These are phyloP conservation scores for Talaromyces sp. DNA, from an alignment of 2,329 filamentous ascomycete species.

Conservation along the genomic window DNA sequence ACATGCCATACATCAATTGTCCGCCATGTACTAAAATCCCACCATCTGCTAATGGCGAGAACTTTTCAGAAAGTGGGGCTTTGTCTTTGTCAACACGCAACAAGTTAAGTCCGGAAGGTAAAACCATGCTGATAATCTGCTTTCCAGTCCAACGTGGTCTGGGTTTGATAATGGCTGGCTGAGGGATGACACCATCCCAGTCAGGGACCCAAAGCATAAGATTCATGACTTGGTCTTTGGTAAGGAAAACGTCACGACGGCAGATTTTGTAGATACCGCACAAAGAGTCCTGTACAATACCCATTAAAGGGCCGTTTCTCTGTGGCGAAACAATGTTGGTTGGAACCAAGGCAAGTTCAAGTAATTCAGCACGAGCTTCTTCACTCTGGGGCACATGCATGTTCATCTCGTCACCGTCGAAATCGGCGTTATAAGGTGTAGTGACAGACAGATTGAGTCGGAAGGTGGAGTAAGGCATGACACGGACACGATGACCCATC, in stretches of 20 bases:
- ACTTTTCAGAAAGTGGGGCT: slow-evolving; percentile 52
- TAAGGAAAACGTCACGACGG: slow-evolving; percentile 85
- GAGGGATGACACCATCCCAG: slow-evolving; percentile 93
- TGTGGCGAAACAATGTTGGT: slow-evolving; percentile 98
- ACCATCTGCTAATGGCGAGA: slow-evolving; percentile 68
- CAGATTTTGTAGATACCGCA: slow-evolving; percentile 97
- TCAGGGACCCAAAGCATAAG: slow-evolving; percentile 95
- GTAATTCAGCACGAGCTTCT: slow-evolving; percentile 92
- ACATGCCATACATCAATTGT: slow-evolving; percentile 83
- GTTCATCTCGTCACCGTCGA: slow-evolving; percentile 99
- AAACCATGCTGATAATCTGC: slow-evolving; percentile 90
- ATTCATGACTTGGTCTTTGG: slow-evolving; percentile 91
- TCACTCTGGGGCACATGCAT: slow-evolving; percentile 98
- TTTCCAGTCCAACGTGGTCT: slow-evolving; percentile 95
- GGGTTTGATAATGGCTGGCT: slow-evolving; percentile 91
- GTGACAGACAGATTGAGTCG: slow-evolving; percentile 96
- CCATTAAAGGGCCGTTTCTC: slow-evolving; percentile 95
- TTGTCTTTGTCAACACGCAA: slow-evolving; percentile 65
- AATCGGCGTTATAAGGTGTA: slow-evolving; percentile 99
- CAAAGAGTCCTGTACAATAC: slow-evolving; percentile 97
- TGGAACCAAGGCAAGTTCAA: slow-evolving; percentile 94
- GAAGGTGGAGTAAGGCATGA: slow-evolving; percentile 99
- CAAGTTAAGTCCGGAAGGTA: slow-evolving; percentile 81
- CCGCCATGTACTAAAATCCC: slow-evolving; percentile 82
- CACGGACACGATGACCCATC: slow-evolving; percentile 97